These are phyloP conservation scores for Colletotrichum sublineola DNA, from an alignment of 2,329 filamentous ascomycete genomes.

Conservation along the genomic window DNA sequence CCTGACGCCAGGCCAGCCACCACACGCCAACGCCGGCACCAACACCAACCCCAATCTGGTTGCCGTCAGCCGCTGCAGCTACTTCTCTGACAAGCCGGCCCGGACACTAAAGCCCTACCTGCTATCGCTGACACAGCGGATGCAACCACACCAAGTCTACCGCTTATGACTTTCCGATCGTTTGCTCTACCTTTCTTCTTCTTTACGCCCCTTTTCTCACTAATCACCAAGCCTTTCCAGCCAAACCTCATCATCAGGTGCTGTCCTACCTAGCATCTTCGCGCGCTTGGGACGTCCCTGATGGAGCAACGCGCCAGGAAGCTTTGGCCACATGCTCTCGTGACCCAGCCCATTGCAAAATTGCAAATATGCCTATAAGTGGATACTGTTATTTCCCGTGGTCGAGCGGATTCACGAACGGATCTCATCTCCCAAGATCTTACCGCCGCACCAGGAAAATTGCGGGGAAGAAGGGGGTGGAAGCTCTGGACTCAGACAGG, in stretches of 20 bases:
- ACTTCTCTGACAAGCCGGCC: slow-evolving; percentile 37
- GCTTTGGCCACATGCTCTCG: slow-evolving; percentile 4
- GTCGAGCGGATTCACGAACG: slow-evolving; percentile 20
- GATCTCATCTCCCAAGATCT: slow-evolving; percentile 31
- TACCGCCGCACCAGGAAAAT: slow-evolving; percentile 30
- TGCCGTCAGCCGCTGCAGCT: slow-evolving; percentile 40
- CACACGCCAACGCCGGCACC: slow-evolving; percentile 29
- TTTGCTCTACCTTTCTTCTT: background rate
- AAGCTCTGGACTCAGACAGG: slow-evolving; percentile 26
- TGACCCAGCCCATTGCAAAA: background rate
- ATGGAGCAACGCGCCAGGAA: background rate
- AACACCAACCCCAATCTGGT: slow-evolving; percentile 32
- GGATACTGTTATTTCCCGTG: slow-evolving; percentile 32
- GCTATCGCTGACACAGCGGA: slow-evolving; percentile 18
- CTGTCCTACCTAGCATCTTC: background rate
- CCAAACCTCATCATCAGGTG: background rate
- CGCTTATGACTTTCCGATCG: slow-evolving; percentile 1
- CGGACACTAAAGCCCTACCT: slow-evolving; percentile 23
- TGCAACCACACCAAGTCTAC: slow-evolving; percentile 11
- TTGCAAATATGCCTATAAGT: slow-evolving; percentile 23
- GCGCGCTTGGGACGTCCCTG: background rate
- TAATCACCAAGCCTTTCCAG: background rate
- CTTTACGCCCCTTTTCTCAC: background rate
- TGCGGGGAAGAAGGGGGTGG: slow-evolving; percentile 41
- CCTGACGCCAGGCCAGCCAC: slow-evolving; percentile 36